phyloP scores from a whole-genome alignment of 345 rosid species.

The Eutrema yunnanense region DNA sequence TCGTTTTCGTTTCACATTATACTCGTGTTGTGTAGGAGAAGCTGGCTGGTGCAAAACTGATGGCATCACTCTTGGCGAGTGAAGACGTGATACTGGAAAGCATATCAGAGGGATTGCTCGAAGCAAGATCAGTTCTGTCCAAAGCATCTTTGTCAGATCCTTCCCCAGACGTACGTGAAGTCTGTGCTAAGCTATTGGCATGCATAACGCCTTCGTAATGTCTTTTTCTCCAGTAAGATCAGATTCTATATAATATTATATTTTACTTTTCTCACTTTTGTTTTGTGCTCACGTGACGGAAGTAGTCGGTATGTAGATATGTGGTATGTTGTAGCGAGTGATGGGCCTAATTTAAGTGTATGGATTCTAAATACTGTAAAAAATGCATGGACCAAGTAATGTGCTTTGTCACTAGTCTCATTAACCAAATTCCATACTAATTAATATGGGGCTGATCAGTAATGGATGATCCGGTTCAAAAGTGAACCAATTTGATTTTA shows the following conservation, averaged over 20 bases:
- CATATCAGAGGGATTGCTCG: slow-evolving; percentile 62
- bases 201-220: slow-evolving; percentile 43
- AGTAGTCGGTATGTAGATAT: background rate
- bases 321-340: background rate
- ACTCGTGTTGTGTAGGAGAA: slow-evolving; percentile 49
- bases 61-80: slow-evolving; percentile 78
- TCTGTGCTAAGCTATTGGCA: slow-evolving; percentile 55
- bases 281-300: background rate
- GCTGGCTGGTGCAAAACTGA: slow-evolving; percentile 75
- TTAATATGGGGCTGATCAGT: background rate
- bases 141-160: slow-evolving; percentile 49
- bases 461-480: background rate
- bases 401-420: background rate
- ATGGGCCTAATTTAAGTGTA: background rate
- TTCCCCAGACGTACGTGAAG: slow-evolving; percentile 43
- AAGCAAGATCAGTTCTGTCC: slow-evolving; percentile 60
- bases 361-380: background rate
- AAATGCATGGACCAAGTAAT: background rate
- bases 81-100: slow-evolving; percentile 62
- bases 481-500: background rate
- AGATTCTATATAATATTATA: background rate
- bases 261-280: background rate
- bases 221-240: background rate
- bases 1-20: background rate
- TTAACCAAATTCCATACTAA: background rate